Base-by-base conservation (phyloP, 75 land plant species). In the Larix kaempferi region DNA sequence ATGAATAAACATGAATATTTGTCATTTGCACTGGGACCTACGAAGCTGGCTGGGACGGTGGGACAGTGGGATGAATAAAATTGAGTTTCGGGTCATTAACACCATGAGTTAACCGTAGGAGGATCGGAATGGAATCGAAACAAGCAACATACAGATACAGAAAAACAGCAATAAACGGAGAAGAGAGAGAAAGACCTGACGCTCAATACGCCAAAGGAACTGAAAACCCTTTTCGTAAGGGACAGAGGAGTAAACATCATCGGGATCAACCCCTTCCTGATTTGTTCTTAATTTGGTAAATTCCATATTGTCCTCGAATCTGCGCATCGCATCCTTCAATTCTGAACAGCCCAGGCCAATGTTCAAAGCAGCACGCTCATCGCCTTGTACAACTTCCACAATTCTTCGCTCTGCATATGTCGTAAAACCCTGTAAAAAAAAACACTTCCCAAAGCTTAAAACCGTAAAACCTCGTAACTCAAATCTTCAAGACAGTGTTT, bases 171-270 rank as follows among this genome's bases (percentile, higher is more conserved):
- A 74, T 33, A 58, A 54, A 26, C 75, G 6, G 29, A 77, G 60
- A 19, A 55, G 16, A 29, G 56, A 3, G 6, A 73, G 49, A 14
- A 37, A 56, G 56, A 93, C 95, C 95, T 92, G 88, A n/a, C 89
- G 85, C 79, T 95, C 98, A 66, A 95, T 84, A 12, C 93, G 88
- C 88, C 89, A 84, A 27, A 95, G 84, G 66, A 95, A 95, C 73
- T 92, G 92, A 82, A 90, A 95, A 41, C 98, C 98, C 74, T 95
- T 95, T 81, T 95, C 98, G 59, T 95, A 95, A 1, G 95, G 98
- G 22, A 95, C 92, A 67, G 79, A 77, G 41, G 98, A 95, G 78
- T 93, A 95, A 41, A 95, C 78, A 81, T 89, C 90, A 84, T 95
- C 95, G 7, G 98, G 98, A 37, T 95, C 98, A 2, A 95, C 83